Base-by-base conservation (phyloP, 495 filamentous ascomycete species). In the Xylaria acuta region DNA sequence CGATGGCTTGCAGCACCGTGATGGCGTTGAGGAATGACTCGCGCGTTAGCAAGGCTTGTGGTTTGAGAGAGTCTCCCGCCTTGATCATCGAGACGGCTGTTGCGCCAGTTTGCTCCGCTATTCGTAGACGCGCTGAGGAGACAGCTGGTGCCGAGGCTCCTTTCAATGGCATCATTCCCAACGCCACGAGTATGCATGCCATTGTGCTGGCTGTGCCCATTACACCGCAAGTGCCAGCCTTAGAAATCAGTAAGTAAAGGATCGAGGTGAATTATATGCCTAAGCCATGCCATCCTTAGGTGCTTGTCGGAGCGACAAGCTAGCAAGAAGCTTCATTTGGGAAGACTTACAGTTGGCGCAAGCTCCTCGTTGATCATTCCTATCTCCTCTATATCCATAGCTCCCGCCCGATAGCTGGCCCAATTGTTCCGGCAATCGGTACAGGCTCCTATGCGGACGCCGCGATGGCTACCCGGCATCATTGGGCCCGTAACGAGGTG, bases 171-270 rank as follows among this genome's bases (percentile, higher is more conserved):
- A 92, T 91, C 76, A 92, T 81, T 27, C 90, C 90, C 1, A 92
- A 82, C 0, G 84, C 90, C 22, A 86, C 89, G 27, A 88, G 85
- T 11, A 92, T 78, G 69, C 90, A 92, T 3, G 90, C 89, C 89
- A 92, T 92, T 30, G 90, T 92, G 58, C 86, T 89, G 8, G 90
- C 90, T 12, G 90, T 92, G 16, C 90, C 90, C 89, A 91, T 91
- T 3, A 92, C 90, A 30, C 90, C 90, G 74, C 90, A 92, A 12
- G 90, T 92, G 30, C 90, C 90, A 6, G 85, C 85, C 88, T 90
- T 70, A 40, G n/a, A 32, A 0, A 22, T 54, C 69, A 54, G 49
- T 56, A 9, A 63, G 41, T 30, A 51, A 20, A 30, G 8, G 51
- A 22, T 25, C 8, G 7, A 22, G 6, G 45, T 4, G 2, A n/a